Conservation (phyloP, 495 filamentous ascomycete genomes). For the Neurospora tetraspora region DNA sequence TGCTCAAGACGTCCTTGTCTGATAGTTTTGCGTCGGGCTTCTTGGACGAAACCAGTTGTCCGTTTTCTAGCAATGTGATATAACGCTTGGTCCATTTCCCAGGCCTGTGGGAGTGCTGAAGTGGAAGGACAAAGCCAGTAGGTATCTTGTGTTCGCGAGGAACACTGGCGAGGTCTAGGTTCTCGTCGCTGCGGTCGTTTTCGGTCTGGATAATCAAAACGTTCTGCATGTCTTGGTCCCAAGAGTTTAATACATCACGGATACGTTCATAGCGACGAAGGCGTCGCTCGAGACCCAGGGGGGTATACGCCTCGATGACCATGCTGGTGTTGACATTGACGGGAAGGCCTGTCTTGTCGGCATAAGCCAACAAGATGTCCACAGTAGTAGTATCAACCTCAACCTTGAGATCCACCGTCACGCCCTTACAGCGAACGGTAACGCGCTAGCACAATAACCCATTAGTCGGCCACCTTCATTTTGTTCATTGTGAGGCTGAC, state of each 20-base stretch:
- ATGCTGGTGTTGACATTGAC: slow-evolving; percentile 54
- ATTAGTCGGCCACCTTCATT: slow-evolving; percentile 5
- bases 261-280: slow-evolving; percentile 81
- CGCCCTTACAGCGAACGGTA: slow-evolving; percentile 54
- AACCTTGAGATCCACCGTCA: slow-evolving; percentile 54
- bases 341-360: slow-evolving; percentile 38
- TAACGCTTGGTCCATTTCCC: slow-evolving; percentile 82
- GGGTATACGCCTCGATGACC: slow-evolving; percentile 63
- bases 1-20: slow-evolving; percentile 53
- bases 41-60: slow-evolving; percentile 68
- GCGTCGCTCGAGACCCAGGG: slow-evolving; percentile 72
- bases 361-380: slow-evolving; percentile 56
- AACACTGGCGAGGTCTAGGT: slow-evolving; percentile 40
- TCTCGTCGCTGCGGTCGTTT: slow-evolving; percentile 24
- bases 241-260: slow-evolving; percentile 84
- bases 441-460: slow-evolving; percentile 38
- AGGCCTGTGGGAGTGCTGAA: slow-evolving; percentile 72
- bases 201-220: slow-evolving; percentile 44
- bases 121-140: slow-evolving; percentile 48
- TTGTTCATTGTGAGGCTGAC: slow-evolving; percentile 13
- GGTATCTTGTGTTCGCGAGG: slow-evolving; percentile 46
- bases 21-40: slow-evolving; percentile 41
- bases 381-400: slow-evolving; percentile 60
- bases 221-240: slow-evolving; percentile 71
- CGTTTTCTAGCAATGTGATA: slow-evolving; percentile 61